Base-by-base conservation (phyloP, 805 yeast species). In the Candida endomychidarum region DNA sequence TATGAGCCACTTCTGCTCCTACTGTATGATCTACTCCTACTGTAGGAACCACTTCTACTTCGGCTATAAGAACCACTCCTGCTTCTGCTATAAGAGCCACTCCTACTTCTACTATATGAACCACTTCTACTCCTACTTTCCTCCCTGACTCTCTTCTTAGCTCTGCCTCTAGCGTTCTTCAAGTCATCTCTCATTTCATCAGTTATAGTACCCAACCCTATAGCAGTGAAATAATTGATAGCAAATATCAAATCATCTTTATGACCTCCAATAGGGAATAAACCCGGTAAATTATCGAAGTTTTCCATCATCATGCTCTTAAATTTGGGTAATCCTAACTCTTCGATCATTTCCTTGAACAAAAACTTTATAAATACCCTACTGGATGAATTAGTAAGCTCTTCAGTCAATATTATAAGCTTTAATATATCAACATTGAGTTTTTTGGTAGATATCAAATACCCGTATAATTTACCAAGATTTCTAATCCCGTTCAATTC, bases 181-280 rank as follows among this genome's bases (percentile, higher is more conserved):
- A 81, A 58, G 11, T 63, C 67, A 4, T 67, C 73, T 62, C 98
- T 76, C 95, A 90, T 84, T 1, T 67, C 75, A 26, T 87, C 96
- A 0, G 98, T 90, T 42, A 91, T 57, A 2, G 75, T 72, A 32
- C 97, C 97, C 35, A 91, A 58, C 0, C 95, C 95, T 46, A 91
- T 88, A 1, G 97, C 96, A 0, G 97, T 91, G 60, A 91, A 91
- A 57, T 74, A 91, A 56, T 91, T 91, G 56, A 89, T 88, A 2
- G 95, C 75, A 57, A 90, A 91, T 43, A 91, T 69, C 10, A 83
- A 63, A 48, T 76, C 65, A 8, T 78, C 81, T 5, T 71, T 67
- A 40, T 70, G 71, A 11, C 60, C 61, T 15, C 56, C 49, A 18
- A 48, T 54, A 0, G 96, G 96, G 52, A 90, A 86, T 26, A 90